Evolutionary conservation across 2,329 filamentous ascomycete genomes (phyloP).

Genomic region (Tolypocladium sp.): DNA sequence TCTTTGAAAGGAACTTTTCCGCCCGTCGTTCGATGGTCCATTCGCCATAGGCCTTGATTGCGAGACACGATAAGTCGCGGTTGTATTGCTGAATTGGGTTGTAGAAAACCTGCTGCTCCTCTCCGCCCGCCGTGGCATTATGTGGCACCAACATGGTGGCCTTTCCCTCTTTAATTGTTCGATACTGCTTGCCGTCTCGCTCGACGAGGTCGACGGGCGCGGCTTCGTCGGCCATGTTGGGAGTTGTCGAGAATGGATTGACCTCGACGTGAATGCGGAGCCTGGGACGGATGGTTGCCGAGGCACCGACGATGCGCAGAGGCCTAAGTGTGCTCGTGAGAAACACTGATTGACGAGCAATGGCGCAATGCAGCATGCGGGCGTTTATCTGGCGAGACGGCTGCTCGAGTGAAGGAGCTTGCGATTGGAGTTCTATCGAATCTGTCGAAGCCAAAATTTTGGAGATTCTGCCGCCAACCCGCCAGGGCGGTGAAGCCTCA

Average conservation of each 20-base stretch:
- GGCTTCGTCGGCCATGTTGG: constrained; percentile 8
- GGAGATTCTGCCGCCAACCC: constrained; percentile 11
- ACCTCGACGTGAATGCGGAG: neutral
- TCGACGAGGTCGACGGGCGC: constrained; percentile 14
- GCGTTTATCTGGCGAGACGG: neutral
- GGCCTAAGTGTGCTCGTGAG: constrained; percentile 4
- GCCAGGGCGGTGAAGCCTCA: constrained; percentile 9
- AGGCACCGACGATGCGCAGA: neutral
- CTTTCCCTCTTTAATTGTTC: constrained; percentile 44
- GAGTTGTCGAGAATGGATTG: neutral
- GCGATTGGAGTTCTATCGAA: neutral
- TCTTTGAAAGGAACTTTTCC: constrained; percentile 23
- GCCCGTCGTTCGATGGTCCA: constrained; percentile 41
- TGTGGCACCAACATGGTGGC: constrained; percentile 48
- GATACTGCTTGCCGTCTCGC: constrained; percentile 38
- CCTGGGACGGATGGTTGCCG: neutral
- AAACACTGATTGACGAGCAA: constrained; percentile 9
- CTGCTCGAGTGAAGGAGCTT: neutral
- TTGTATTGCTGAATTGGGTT: constrained; percentile 99
- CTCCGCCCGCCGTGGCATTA: constrained; percentile 42
- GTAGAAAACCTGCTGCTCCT: constrained; percentile 82
- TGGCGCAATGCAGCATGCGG: constrained; percentile 10
- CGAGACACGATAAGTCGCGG: constrained; percentile 84
- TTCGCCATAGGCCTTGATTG: constrained; percentile 82
- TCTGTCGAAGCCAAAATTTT: constrained; percentile 8